A percentile compares a stretch with the other conserved stretches of the same genome.
Evolutionary conservation across 2,329 filamentous ascomycete species (phyloP).

Genomic region (Cordyceps cateniannulata): DNA sequence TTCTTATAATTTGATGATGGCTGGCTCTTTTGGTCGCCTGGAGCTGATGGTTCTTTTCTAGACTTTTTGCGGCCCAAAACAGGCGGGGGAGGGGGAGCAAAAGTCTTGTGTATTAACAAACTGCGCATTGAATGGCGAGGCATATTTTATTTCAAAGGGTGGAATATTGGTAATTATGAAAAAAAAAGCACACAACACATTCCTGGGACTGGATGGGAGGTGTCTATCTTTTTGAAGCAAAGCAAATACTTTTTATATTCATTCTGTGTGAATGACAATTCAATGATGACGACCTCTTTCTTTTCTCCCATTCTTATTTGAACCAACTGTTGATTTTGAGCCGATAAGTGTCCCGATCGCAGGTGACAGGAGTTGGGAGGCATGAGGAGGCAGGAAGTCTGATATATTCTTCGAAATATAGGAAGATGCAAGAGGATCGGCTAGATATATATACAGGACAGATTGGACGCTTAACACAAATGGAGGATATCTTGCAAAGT

Average conservation of each 20-base stretch:
- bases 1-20: background rate
- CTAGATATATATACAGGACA: too few relatives aligned
- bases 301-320: too few relatives aligned
- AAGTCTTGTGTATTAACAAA: background rate
- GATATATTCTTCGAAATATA: too few relatives aligned
- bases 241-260: too few relatives aligned
- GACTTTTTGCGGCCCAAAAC: background rate
- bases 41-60: background rate
- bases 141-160: background rate
- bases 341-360: too few relatives aligned
- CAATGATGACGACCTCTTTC: background rate
- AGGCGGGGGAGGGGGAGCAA: background rate
- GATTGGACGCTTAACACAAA: too few relatives aligned
- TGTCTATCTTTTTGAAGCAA: background rate
- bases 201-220: background rate
- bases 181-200: background rate
- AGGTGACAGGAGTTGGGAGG: too few relatives aligned
- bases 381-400: too few relatives aligned
- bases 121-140: slow-evolving; percentile 2
- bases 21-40: too few relatives aligned
- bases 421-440: too few relatives aligned
- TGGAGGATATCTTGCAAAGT: too few relatives aligned
- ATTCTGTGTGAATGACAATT: background rate
- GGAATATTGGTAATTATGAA: background rate
- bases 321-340: too few relatives aligned